Evolutionary conservation across 106 monocot genomes (phyloP).

Genomic region (Dendrobium officinale): DNA sequence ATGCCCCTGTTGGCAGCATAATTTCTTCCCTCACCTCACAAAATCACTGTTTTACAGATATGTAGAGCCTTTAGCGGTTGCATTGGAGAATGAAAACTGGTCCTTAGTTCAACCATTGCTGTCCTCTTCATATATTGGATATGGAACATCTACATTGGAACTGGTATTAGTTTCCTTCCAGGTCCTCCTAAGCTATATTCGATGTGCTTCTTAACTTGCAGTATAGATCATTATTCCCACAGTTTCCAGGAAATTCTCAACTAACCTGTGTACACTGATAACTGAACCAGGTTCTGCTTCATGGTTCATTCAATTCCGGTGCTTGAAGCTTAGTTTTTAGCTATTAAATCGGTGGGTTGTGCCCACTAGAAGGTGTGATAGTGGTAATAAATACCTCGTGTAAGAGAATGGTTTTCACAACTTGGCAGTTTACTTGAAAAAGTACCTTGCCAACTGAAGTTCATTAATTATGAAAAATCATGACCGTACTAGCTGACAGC

Average conservation of each 20-base stretch:
- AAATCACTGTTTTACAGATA: slow-evolving; percentile 43
- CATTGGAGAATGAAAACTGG: slow-evolving; percentile 91
- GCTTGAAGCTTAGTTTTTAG: not conserved
- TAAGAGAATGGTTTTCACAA: not conserved
- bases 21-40: not conserved
- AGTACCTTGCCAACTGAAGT: not conserved
- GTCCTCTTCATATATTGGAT: slow-evolving; percentile 93
- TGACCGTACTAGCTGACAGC: slow-evolving; percentile 3
- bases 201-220: not conserved
- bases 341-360: not conserved
- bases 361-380: not conserved
- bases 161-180: slow-evolving; percentile 41
- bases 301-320: not conserved
- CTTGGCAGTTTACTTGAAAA: not conserved
- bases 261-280: not conserved
- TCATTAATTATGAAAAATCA: not conserved
- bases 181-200: not conserved
- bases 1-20: too few species aligned
- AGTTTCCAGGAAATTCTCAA: not conserved
- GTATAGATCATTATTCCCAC: not conserved
- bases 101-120: slow-evolving; percentile 90
- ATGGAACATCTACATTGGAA: slow-evolving; percentile 87
- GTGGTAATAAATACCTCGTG: not conserved
- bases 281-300: not conserved
- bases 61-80: slow-evolving; percentile 80